Evolutionary conservation across 2,329 filamentous ascomycete species (phyloP).

Genomic region (Neocucurbitaria cava): DNA sequence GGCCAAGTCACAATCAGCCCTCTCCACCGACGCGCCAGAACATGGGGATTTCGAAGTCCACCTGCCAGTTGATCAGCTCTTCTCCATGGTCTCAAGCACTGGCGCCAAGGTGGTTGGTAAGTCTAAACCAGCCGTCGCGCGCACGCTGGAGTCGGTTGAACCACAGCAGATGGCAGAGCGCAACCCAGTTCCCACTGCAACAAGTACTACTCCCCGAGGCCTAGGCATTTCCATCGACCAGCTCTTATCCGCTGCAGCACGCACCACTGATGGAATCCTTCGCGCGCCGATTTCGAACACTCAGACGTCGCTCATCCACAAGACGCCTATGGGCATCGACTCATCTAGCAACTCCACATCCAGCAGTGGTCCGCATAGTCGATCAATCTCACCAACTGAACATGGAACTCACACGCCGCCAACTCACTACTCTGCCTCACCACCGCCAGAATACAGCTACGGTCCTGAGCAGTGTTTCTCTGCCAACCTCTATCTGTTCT

Average conservation of each 20-base stretch:
- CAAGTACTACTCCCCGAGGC: background rate
- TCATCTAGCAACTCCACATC: background rate
- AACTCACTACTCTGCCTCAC: background rate
- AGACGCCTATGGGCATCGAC: background rate
- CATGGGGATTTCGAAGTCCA: background rate
- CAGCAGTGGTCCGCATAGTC: constrained; percentile 21
- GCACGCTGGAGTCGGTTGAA: background rate
- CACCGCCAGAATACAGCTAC: background rate
- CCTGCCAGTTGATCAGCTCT: background rate
- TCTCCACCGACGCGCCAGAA: background rate
- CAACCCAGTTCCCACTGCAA: background rate
- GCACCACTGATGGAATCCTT: background rate
- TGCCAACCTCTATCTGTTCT: background rate
- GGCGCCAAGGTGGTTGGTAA: background rate
- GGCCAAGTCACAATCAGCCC: too few relatives aligned
- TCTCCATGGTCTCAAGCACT: background rate
- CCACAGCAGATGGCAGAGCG: background rate
- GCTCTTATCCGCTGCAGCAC: background rate
- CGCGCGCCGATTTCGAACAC: background rate
- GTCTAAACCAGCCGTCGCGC: background rate
- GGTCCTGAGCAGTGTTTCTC: background rate
- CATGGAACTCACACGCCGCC: background rate
- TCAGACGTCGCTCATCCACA: background rate
- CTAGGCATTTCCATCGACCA: background rate
- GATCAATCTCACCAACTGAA: background rate